Evolutionary conservation across 371 early-diverging fungal species (phyloP), one percentile per base, ranked within the genome.

Genomic region (Actinomortierella wolfii): DNA sequence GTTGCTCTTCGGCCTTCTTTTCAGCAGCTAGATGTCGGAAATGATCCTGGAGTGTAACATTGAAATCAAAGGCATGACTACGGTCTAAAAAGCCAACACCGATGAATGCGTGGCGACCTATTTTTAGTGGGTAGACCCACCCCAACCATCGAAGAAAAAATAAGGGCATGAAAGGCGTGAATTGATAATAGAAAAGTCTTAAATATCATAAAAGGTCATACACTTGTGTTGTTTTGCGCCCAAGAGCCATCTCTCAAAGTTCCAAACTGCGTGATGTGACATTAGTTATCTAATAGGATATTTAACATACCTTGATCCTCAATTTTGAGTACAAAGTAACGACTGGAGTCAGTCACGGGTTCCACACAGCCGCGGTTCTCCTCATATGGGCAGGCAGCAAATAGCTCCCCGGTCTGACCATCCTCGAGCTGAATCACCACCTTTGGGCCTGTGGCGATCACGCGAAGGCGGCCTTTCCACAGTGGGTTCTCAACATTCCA

Each of bases 81-180:
- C 95, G 86, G 65, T 96, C 97, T 49, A 85, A 81, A 67, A 96
- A 94, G 3, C 97, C 97, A 63, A 96, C 77, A 11, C 97, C 97
- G 59, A 95, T 81, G 77, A 89, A 94, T 14, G 95, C 95, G 75
- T 92, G 92, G 20, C 87, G 84, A n/a, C 88, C 84, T 81, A 59
- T 51, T 20, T 59, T 7, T 25, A 11, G 34, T 34, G 34, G 11
- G 34, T 11, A 34, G n/a, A n/a, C n/a, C n/a, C n/a, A n/a, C n/a
- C n/a, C n/a, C n/a, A n/a, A n/a, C n/a, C n/a, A n/a, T n/a, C n/a
- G n/a, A n/a, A n/a, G n/a, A 49, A 2, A 29, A 56, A 43, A 41
- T 45, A 3, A 48, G 25, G 25, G 25, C 39, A 21, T 28, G 42
- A 55, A n/a, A 6, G 0, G 1, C 26, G 24, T 7, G n/a, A 24